Percentiles rank a stretch among this genome's conserved stretches.
These are phyloP conservation scores for Gastrolobium bilobum DNA, from an alignment of 306 rosid genomes.

Conservation along the genomic window DNA sequence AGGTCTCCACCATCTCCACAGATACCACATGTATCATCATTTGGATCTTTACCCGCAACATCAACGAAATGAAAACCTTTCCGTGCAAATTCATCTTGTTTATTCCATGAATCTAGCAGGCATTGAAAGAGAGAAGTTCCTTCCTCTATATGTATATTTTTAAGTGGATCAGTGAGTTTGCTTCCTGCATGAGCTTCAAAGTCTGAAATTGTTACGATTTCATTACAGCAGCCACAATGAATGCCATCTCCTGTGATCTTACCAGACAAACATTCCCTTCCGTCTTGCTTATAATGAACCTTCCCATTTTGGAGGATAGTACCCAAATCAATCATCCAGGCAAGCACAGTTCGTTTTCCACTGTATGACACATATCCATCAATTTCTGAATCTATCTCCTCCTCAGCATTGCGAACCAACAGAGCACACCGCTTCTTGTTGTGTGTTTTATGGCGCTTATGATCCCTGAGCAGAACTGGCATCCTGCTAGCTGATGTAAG, in stretches of 20 bases:
- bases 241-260: slow-evolving; percentile 83
- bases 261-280: slow-evolving; percentile 66
- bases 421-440: slow-evolving; percentile 64
- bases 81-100: slow-evolving; percentile 75
- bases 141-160: slow-evolving; percentile 65
- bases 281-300: slow-evolving; percentile 67
- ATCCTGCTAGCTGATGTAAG: slow-evolving; percentile 46
- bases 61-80: slow-evolving; percentile 72
- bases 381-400: slow-evolving; percentile 68
- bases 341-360: slow-evolving; percentile 84
- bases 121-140: slow-evolving; percentile 86
- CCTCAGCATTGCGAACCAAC: slow-evolving; percentile 76
- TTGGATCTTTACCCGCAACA: slow-evolving; percentile 88
- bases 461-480: slow-evolving; percentile 53
- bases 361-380: slow-evolving; percentile 79
- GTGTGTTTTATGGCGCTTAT: slow-evolving; percentile 61
- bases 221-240: slow-evolving; percentile 80
- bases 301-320: slow-evolving; percentile 68
- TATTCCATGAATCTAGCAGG: slow-evolving; percentile 90
- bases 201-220: slow-evolving; percentile 64
- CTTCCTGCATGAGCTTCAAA: slow-evolving; percentile 84
- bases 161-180: slow-evolving; percentile 64
- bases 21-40: slow-evolving; percentile 94
- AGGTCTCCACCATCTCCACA: slow-evolving; percentile 99
- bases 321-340: slow-evolving; percentile 96